phyloP scores from a whole-genome alignment of 257 asterid species.

The Agastache rugosa region DNA sequence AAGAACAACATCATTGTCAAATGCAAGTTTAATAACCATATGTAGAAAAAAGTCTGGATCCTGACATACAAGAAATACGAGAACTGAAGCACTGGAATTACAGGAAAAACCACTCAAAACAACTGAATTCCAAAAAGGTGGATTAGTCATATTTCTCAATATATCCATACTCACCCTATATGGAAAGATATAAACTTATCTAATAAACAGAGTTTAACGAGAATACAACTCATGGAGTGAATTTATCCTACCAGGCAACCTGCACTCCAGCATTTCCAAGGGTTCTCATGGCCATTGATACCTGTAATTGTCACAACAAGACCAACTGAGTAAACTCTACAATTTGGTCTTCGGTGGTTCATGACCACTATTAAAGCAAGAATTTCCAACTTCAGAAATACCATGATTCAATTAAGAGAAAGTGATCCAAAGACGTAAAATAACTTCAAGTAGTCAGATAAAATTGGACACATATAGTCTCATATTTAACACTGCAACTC shows the following conservation, averaged over 20 bases:
- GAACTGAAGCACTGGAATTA: conserved; percentile 1
- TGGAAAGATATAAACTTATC: background rate
- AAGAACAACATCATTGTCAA: conserved; percentile 36
- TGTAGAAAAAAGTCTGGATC: background rate
- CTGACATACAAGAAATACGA: background rate
- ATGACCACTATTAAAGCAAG: background rate
- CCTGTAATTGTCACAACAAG: conserved; percentile 57
- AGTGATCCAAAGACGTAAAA: conserved; percentile 6
- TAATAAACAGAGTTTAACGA: too few relatives aligned
- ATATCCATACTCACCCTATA: background rate
- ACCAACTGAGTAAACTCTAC: conserved; percentile 20
- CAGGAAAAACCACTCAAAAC: conserved; percentile 14
- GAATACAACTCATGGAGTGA: conserved; percentile 16
- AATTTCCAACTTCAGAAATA: conserved; percentile 1
- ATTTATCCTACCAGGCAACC: conserved; percentile 68
- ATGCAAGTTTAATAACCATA: conserved; percentile 23
- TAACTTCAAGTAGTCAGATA: conserved; percentile 1
- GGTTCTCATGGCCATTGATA: conserved; percentile 91
- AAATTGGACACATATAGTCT: background rate
- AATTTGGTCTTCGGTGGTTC: conserved; percentile 13
- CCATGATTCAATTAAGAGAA: conserved; percentile 22
- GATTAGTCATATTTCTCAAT: conserved; percentile 7
- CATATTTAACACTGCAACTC: background rate
- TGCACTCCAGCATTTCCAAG: conserved; percentile 88
- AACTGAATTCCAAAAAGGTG: conserved; percentile 1